Base-by-base conservation (phyloP, 1,284 basidiomycete genomes). In the Coniferiporia weirii region DNA sequence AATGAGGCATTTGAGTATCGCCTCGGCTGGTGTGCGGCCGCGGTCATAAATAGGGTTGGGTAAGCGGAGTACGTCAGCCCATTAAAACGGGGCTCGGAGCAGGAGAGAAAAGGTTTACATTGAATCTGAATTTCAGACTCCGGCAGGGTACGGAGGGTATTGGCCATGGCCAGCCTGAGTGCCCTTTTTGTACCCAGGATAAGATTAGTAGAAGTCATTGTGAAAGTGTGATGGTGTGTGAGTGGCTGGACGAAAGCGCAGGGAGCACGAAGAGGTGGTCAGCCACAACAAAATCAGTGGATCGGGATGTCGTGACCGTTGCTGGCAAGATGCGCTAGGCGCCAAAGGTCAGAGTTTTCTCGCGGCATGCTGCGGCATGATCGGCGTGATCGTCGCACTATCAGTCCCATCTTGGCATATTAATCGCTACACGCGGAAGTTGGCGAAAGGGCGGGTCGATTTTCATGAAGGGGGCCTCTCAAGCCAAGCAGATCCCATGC, bases 71-170 rank as follows among this genome's bases (percentile, higher is more conserved):
- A 40, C 15, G 38, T 40, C 38, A 12, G 12, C 38, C 15, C 38
- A 40, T 10, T 40, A 40, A 10, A 12, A 40, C 38, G 27, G 27
- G 27, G 27, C 45, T 53, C 61, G 35, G 54, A n/a, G n/a, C 17
- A n/a, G 15, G 8, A 15, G 44, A 46, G 61, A 62, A 27, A 48
- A 51, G 54, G 46, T 51, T 61, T 68, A 89, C 87, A 87, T 73
- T 89, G 87, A 61, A 76, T 74, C 63, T 81, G 76, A 47, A 87
- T 70, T 45, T 76, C 73, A 19, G 72, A 62, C n/a, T 68, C 62
- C 8, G 78, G 65, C 20, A 85, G 67, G 46, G 70, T 68, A 50
- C 73, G 70, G 49, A 86, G 74, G n/a, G 70, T 75, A 17, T 70
- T 66, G 4, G 71, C 62, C 59, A 87, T 72, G 9, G 75, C 66